phyloP scores from a whole-genome alignment of 2,329 filamentous ascomycete species.

The Lachnellula arida region DNA sequence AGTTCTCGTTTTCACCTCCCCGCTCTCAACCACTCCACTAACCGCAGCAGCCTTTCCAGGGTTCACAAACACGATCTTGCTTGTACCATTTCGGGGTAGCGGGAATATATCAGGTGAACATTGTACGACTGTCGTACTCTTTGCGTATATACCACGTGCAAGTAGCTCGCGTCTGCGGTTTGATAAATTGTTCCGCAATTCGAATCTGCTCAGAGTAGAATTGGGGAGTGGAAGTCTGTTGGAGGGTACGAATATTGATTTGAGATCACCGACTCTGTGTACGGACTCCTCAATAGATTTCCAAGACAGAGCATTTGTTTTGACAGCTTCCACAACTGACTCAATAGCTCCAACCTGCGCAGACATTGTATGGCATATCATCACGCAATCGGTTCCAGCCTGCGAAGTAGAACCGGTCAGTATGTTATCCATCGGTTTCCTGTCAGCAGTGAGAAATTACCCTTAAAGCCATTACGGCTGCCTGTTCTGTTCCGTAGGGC shows the following conservation, averaged over 20 bases:
- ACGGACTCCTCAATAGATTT: conserved; percentile 33
- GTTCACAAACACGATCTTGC: conserved; percentile 35
- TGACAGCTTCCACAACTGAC: conserved; percentile 34
- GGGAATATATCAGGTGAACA: conserved; percentile 30
- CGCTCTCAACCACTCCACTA: conserved; percentile 37
- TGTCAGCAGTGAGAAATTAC: conserved; percentile 1
- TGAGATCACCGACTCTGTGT: conserved; percentile 34
- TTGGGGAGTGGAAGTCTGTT: conserved; percentile 23
- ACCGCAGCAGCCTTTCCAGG: conserved; percentile 33
- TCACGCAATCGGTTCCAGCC: conserved; percentile 41
- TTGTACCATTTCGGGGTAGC: conserved; percentile 19
- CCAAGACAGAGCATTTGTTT: conserved; percentile 32
- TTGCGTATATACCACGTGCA: conserved; percentile 34
- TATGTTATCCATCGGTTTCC: background rate
- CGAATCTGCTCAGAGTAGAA: background rate
- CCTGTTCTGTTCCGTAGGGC: conserved; percentile 38
- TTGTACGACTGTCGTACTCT: conserved; percentile 39
- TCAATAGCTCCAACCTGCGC: conserved; percentile 39
- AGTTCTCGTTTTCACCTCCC: conserved; percentile 32
- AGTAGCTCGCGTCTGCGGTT: conserved; percentile 13
- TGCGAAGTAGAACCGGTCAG: background rate
- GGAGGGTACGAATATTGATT: conserved; percentile 30
- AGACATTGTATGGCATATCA: conserved; percentile 41
- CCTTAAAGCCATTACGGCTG: conserved; percentile 37
- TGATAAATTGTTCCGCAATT: too few relatives aligned